These are phyloP conservation scores for Tulasnella sp. DNA, from an alignment of 768 basidiomycete genomes.

Conservation along the genomic window DNA sequence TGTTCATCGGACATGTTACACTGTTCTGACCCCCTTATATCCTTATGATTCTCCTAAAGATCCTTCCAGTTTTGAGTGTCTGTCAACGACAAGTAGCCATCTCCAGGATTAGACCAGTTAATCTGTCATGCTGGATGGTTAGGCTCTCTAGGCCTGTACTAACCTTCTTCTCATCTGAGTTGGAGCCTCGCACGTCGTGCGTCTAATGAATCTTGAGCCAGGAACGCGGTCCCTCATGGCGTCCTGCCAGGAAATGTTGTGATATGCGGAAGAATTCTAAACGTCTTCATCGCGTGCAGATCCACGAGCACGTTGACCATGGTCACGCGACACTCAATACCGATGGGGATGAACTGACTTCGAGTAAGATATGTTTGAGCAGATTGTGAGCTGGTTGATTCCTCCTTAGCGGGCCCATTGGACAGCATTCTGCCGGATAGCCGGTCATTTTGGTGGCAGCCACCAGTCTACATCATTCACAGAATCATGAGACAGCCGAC, in stretches of 20 bases:
- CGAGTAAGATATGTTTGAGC: slow-evolving; percentile 68
- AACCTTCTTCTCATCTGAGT: slow-evolving; percentile 59
- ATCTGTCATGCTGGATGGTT: neutral
- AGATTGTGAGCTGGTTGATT: slow-evolving; percentile 49
- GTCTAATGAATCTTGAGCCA: slow-evolving; percentile 80
- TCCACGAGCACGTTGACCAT: slow-evolving; percentile 68
- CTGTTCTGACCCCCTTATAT: slow-evolving; percentile 71
- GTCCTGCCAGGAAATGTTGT: slow-evolving; percentile 56
- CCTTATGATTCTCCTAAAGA: slow-evolving; percentile 74
- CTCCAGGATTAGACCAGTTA: neutral
- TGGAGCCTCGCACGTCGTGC: slow-evolving; percentile 78
- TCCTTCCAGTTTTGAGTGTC: slow-evolving; percentile 72
- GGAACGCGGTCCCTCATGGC: slow-evolving; percentile 89
- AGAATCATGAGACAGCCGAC: slow-evolving; percentile 36
- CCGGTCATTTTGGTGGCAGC: slow-evolving; percentile 11
- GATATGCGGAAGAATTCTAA: slow-evolving; percentile 24
- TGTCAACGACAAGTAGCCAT: neutral
- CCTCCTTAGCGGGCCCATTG: slow-evolving; percentile 51
- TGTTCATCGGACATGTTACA: slow-evolving; percentile 30
- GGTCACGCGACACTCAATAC: slow-evolving; percentile 82
- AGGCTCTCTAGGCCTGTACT: slow-evolving; percentile 26
- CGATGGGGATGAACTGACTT: slow-evolving; percentile 67
- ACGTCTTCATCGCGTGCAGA: slow-evolving; percentile 32
- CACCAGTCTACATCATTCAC: slow-evolving; percentile 17
- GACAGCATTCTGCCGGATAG: slow-evolving; percentile 36